Evolutionary conservation across 2,329 filamentous ascomycete species (phyloP).

Genomic region (Elsinoe fawcettii): DNA sequence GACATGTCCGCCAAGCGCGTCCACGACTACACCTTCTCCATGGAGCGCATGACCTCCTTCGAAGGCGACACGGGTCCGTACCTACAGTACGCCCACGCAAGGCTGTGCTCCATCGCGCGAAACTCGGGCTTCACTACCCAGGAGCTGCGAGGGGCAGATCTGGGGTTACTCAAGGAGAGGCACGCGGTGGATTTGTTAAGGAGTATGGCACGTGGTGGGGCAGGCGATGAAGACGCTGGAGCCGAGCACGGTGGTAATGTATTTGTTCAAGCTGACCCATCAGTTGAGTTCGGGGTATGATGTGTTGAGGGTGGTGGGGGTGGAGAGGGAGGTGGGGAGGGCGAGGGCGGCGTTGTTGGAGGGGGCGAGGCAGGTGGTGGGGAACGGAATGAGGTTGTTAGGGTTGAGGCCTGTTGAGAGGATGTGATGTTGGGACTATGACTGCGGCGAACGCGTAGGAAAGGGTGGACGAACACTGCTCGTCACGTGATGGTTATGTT

Average conservation of each 20-base stretch:
- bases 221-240: constrained; percentile 81
- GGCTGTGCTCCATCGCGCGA: constrained; percentile 53
- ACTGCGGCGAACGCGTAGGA: too few species aligned
- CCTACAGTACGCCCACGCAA: constrained; percentile 73
- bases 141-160: constrained; percentile 57
- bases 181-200: constrained; percentile 68
- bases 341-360: constrained; percentile 73
- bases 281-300: constrained; percentile 73
- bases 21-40: constrained; percentile 65
- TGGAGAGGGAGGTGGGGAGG: constrained; percentile 59
- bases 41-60: constrained; percentile 74
- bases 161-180: constrained; percentile 60
- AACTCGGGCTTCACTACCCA: constrained; percentile 45
- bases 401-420: constrained; percentile 67
- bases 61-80: constrained; percentile 81
- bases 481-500: too few species aligned
- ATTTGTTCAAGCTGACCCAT: constrained; percentile 83
- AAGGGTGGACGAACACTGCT: too few species aligned
- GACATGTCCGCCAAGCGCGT: constrained; percentile 93
- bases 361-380: constrained; percentile 63
- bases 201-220: constrained; percentile 64
- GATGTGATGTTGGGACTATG: too few species aligned
- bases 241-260: constrained; percentile 58
- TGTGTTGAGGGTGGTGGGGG: constrained; percentile 65
- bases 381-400: constrained; percentile 75